Evolutionary conservation across 1,139 yeast species (phyloP), one percentile per base, ranked within the genome.

Genomic region (Pichia sp.): DNA sequence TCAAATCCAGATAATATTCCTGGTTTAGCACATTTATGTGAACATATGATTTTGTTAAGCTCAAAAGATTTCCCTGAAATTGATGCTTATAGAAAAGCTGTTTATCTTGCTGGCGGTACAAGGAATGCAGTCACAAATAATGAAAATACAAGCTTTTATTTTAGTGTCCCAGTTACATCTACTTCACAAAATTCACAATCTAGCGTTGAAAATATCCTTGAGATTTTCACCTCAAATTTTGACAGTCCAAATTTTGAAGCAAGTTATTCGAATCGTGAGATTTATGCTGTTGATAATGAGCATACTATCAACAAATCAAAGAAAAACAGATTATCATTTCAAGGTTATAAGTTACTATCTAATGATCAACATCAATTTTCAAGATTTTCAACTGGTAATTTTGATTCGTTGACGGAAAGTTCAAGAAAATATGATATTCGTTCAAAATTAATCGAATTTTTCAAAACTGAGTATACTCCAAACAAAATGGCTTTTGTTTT

Each of bases 11-110:
- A 63, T 4, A 65, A 67, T 2, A 43, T 72, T 0, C 73, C 73
- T 0, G 92, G 92, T 0, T 53, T 83, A 33, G 90, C 92, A 0
- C 94, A 84, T 63, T 67, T 83, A 37, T 81, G 87, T 58, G 92
- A 84, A 51, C 92, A 84, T 59, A 69, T 78, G 73, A 52, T 83
- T 1, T 71, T 80, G 42, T 67, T 74, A 40, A 85, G 86, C 1
- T 74, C 85, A 0, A 74, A 73, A 47, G 64, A 69, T 35, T 76
- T 63, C 50, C 82, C 86, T 0, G 60, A 66, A 23, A 70, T 76
- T 0, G 70, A 68, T 39, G 57, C 60, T 24, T 76, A 77, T 48
- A 71, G 73, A 41, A 71, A 71, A 20, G 51, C 62, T 6, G 55
- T 82, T 1, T 56, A 69, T 3, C 58, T 66, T 23, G 61, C 69